A percentile compares a stretch with the other conserved stretches of the same genome.
Conservation (phyloP, 2,329 filamentous ascomycete genomes). For the Pseudocercospora fuligena region DNA sequence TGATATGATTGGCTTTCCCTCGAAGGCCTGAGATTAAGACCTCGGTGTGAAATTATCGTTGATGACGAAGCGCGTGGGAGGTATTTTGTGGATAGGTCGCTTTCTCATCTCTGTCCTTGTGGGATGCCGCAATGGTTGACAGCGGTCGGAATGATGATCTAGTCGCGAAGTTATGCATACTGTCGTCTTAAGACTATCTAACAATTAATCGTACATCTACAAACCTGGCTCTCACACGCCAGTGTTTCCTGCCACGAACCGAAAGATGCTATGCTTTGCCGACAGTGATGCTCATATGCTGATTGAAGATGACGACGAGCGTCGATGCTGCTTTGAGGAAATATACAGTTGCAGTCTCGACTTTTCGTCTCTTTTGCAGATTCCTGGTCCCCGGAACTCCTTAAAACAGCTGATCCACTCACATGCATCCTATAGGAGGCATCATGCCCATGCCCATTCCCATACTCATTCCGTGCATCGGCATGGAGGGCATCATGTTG, state of each 20-base stretch:
- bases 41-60: no score
- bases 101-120: no score
- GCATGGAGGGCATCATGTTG: neutral
- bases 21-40: no score
- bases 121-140: neutral
- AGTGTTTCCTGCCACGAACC: neutral
- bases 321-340: neutral
- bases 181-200: slow-evolving; percentile 4
- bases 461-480: neutral
- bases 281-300: neutral
- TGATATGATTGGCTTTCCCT: no score
- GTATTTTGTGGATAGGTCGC: no score
- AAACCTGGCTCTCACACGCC: neutral
- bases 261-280: neutral
- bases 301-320: neutral
- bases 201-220: neutral
- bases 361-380: neutral
- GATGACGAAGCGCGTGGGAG: no score
- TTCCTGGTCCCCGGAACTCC: neutral
- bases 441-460: neutral
- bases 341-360: neutral
- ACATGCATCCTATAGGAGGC: slow-evolving; percentile 4
- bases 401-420: neutral
- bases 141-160: no score
- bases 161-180: neutral